A percentile compares a stretch with the other conserved stretches of the same genome.
These are phyloP conservation scores for Suillus variegatus DNA, from an alignment of 768 basidiomycete species.

Conservation along the genomic window DNA sequence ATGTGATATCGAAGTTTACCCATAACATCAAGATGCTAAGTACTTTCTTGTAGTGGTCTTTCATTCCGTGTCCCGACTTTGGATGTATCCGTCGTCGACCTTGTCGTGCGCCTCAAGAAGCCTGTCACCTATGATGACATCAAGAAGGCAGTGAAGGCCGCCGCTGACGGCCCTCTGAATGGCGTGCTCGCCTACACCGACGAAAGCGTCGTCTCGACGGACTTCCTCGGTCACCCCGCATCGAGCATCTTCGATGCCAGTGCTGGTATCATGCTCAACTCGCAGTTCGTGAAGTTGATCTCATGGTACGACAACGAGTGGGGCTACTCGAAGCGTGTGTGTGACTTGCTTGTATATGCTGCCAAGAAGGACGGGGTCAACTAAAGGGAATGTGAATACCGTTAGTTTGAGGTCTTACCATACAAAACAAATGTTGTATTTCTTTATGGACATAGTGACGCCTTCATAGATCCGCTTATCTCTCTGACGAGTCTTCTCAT, in stretches of 20 bases:
- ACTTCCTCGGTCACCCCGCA: slow-evolving; percentile 77
- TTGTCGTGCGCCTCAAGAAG: slow-evolving; percentile 92
- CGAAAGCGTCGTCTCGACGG: slow-evolving; percentile 90
- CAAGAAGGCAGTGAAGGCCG: slow-evolving; percentile 81
- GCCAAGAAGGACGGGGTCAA: slow-evolving; percentile 64
- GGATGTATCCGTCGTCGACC: slow-evolving; percentile 97
- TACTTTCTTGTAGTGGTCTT: slow-evolving; percentile 61
- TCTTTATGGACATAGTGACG: not conserved
- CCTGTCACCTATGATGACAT: slow-evolving; percentile 84
- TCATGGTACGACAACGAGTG: slow-evolving; percentile 96
- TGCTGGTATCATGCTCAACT: slow-evolving; percentile 91
- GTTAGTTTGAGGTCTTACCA: not conserved
- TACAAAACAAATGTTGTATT: slow-evolving; percentile 4
- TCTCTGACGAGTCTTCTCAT: not conserved
- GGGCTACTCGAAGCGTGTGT: slow-evolving; percentile 92
- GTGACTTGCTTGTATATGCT: slow-evolving; percentile 82
- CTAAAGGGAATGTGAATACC: not conserved
- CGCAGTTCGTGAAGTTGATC: slow-evolving; percentile 94
- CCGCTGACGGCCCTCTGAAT: slow-evolving; percentile 67
- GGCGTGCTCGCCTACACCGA: slow-evolving; percentile 91
- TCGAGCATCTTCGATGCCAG: slow-evolving; percentile 94
- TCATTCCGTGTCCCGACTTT: slow-evolving; percentile 96
- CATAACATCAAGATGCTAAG: slow-evolving; percentile 10
- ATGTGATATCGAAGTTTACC: slow-evolving; percentile 29
- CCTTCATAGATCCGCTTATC: not conserved